These are phyloP conservation scores for Capsella bursapastoris DNA, from an alignment of 345 rosid genomes.

Conservation along the genomic window DNA sequence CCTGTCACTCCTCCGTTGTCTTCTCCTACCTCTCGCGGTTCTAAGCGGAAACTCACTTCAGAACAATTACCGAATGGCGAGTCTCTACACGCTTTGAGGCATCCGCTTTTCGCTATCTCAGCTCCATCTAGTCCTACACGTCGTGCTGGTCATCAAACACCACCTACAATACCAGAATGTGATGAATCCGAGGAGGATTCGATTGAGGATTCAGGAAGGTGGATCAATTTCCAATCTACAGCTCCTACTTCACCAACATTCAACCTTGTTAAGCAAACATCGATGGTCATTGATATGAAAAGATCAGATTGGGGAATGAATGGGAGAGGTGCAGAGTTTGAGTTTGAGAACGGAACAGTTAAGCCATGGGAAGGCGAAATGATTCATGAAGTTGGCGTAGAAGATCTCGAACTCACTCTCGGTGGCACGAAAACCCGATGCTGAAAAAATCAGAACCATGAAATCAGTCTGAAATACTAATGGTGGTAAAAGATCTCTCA, in stretches of 20 bases:
- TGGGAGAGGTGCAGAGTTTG: constrained; percentile 72
- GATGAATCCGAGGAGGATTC: constrained; percentile 88
- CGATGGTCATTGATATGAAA: constrained; percentile 45
- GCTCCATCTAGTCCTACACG: constrained; percentile 97
- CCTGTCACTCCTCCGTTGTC: constrained; percentile 98
- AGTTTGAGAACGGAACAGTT: constrained; percentile 77
- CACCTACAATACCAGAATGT: constrained; percentile 90
- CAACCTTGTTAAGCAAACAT: constrained; percentile 62
- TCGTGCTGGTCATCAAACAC: constrained; percentile 65
- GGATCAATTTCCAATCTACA: constrained; percentile 73
- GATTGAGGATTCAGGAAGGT: constrained; percentile 77
- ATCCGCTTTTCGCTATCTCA: constrained; percentile 71
- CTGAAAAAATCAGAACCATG: constrained; percentile 15
- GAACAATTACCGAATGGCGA: constrained; percentile 61
- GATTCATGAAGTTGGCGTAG: constrained; percentile 83
- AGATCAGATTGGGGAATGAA: constrained; percentile 54
- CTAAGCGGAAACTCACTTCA: constrained; percentile 66
- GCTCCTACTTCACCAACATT: constrained; percentile 80
- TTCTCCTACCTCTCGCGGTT: constrained; percentile 79
- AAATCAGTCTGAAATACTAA: neutral
- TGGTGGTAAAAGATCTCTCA: constrained; percentile 3
- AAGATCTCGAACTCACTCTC: constrained; percentile 93
- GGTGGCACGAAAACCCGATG: constrained; percentile 53
- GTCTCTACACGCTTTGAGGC: constrained; percentile 45
- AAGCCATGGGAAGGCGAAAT: constrained; percentile 98